Conservation (phyloP, 768 basidiomycete species). For the Clathrus columnatus region DNA sequence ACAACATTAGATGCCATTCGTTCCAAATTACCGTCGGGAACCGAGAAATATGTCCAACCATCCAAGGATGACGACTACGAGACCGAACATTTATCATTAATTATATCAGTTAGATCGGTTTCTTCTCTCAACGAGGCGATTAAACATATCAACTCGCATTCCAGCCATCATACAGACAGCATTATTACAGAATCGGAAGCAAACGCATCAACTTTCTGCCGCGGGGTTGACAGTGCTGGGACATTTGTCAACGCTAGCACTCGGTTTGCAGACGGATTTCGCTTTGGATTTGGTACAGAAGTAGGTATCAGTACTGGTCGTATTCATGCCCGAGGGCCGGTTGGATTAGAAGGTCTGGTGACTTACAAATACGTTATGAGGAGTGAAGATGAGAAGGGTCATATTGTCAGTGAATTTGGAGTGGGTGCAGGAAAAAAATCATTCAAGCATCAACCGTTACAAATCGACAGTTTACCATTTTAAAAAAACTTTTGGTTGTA, state of each 20-base stretch:
- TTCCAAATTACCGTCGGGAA: constrained; percentile 22
- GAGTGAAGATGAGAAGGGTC: constrained; percentile 66
- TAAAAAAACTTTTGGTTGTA: constrained; percentile 20
- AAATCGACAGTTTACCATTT: constrained; percentile 39
- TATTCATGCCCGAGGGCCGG: constrained; percentile 94
- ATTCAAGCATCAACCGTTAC: constrained; percentile 55
- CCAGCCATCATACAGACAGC: constrained; percentile 90
- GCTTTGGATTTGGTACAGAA: constrained; percentile 96
- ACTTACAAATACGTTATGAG: constrained; percentile 94
- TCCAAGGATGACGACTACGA: constrained; percentile 60
- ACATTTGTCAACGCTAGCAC: constrained; percentile 94
- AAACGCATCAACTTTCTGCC: constrained; percentile 65
- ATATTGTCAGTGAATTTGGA: constrained; percentile 84
- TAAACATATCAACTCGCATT: constrained; percentile 83
- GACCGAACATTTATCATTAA: constrained; percentile 84
- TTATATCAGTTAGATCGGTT: constrained; percentile 70
- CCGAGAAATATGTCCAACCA: constrained; percentile 31
- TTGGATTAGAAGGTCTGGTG: constrained; percentile 86
- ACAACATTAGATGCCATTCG: constrained; percentile 50
- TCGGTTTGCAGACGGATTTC: constrained; percentile 91
- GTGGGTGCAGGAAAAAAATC: constrained; percentile 55
- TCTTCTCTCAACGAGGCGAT: constrained; percentile 70
- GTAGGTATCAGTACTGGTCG: constrained; percentile 96
- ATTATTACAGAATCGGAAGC: constrained; percentile 77
- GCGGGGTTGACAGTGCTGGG: constrained; percentile 85